Base-by-base conservation (phyloP, 2,329 filamentous ascomycete species). In the Hypoxylon sp. region DNA sequence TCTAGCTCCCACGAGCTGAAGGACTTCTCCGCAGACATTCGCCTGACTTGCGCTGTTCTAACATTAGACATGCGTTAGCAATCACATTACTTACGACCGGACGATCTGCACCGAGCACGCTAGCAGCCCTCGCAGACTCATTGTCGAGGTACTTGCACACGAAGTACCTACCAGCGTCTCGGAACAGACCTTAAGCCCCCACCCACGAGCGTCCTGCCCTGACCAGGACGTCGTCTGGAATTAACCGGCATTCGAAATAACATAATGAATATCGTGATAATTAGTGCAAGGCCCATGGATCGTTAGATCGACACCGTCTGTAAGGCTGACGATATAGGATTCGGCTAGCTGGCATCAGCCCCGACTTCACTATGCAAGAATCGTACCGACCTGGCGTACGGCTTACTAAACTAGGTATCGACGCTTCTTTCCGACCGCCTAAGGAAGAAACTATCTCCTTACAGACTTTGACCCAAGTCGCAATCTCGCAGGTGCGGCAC, bases 281-380 rank as follows among this genome's bases (percentile, higher is more conserved):
- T 44, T 39, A 26, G n/a, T 11, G n/a, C 24, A 43, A 30, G 41
- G 51, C 20, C 54, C 37, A 15, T 43, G 51, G 30, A 32, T 55
- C 24, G 24, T 58, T 55, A 10, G 17, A 47, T 26, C 15, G 41
- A 65, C 39, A 32, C 50, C 24, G 46, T 24, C n/a, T 20, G 22
- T 37, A 55, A 37, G 44, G 44, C 26, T 56, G 32, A n/a, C n/a
- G n/a, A 26, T 49, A 51, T 64, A 28, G 43, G 37, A 28, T 34
- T 57, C 44, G 19, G 17, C 46, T 43, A 49, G 39, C 11, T 26
- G 2, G n/a, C 39, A 20, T 4, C 24, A 26, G 24, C 24, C 4
- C 4, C 24, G 7, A 13, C 32, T 13, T 13, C 15, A 13, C 3
- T 13, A 10, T 15, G n/a, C 37, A 34, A 39, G 46, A 44, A 22